Conservation (phyloP, 768 basidiomycete species). For the Russula abietina region DNA sequence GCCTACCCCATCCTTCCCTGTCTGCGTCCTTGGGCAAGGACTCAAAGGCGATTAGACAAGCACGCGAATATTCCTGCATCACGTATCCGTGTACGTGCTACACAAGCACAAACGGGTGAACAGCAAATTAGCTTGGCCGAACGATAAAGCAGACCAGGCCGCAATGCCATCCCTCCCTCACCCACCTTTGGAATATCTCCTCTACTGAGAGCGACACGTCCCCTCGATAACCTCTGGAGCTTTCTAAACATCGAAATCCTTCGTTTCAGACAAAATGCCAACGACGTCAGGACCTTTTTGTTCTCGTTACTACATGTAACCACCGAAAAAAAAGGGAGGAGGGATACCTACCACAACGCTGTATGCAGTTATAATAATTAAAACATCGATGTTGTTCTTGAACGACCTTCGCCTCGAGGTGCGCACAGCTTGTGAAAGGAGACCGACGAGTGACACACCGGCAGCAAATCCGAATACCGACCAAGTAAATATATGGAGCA, state of each 20-base stretch:
- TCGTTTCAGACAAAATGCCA: slow-evolving; percentile 62
- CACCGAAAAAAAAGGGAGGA: not conserved
- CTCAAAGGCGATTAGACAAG: slow-evolving; percentile 65
- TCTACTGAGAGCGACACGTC: slow-evolving; percentile 45
- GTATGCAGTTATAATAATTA: slow-evolving; percentile 68
- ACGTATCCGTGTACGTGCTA: slow-evolving; percentile 65
- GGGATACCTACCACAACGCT: slow-evolving; percentile 49
- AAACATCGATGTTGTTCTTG: slow-evolving; percentile 58
- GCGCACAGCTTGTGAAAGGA: slow-evolving; percentile 68
- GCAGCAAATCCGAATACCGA: slow-evolving; percentile 37
- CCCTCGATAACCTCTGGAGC: slow-evolving; percentile 62
- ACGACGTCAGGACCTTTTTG: slow-evolving; percentile 45
- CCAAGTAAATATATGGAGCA: slow-evolving; percentile 34
- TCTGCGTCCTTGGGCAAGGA: slow-evolving; percentile 59
- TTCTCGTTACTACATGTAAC: not conserved
- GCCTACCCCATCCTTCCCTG: slow-evolving; percentile 73
- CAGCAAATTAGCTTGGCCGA: not conserved
- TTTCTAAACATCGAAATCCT: slow-evolving; percentile 58
- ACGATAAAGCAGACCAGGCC: not conserved
- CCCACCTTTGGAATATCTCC: slow-evolving; percentile 58
- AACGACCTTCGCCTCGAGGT: slow-evolving; percentile 51
- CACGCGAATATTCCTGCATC: slow-evolving; percentile 67
- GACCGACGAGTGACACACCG: slow-evolving; percentile 55
- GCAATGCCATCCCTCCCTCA: not conserved
- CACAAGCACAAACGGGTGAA: slow-evolving; percentile 2